Evolutionary conservation across 2,329 filamentous ascomycete genomes (phyloP).

Genomic region (Colletotrichum sp.): DNA sequence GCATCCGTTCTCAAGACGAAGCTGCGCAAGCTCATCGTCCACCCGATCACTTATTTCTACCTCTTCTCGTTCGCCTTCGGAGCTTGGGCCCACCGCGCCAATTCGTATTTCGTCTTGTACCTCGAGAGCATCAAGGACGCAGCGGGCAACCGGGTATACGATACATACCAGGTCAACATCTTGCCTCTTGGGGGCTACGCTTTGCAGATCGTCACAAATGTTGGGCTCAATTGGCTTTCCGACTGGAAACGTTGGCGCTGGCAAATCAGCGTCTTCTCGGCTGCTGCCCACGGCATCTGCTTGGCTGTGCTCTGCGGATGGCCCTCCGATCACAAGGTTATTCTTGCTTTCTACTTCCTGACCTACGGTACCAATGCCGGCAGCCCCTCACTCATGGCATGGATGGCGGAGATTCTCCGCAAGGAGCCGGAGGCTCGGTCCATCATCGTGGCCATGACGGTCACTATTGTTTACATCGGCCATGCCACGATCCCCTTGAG

Average conservation of each 20-base stretch:
- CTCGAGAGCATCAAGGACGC: slow-evolving; percentile 30
- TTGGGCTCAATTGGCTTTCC: slow-evolving; percentile 38
- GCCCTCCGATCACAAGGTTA: slow-evolving; percentile 34
- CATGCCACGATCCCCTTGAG: slow-evolving; percentile 43
- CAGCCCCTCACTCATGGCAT: slow-evolving; percentile 37
- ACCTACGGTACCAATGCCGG: slow-evolving; percentile 38
- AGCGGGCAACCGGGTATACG: slow-evolving; percentile 29
- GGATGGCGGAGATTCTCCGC: slow-evolving; percentile 37
- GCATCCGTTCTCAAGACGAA: slow-evolving; percentile 27
- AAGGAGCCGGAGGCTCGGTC: slow-evolving; percentile 40
- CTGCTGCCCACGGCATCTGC: slow-evolving; percentile 31
- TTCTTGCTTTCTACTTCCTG: slow-evolving; percentile 40
- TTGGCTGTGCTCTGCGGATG: slow-evolving; percentile 36
- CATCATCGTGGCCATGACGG: slow-evolving; percentile 38
- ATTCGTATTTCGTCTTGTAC: slow-evolving; percentile 39
- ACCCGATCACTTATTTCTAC: slow-evolving; percentile 35
- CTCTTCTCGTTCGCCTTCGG: slow-evolving; percentile 31
- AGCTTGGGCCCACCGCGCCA: slow-evolving; percentile 34
- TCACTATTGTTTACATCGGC: slow-evolving; percentile 42
- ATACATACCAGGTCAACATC: slow-evolving; percentile 36
- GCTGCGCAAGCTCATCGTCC: slow-evolving; percentile 28
- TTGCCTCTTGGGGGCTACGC: slow-evolving; percentile 34
- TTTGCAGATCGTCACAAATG: slow-evolving; percentile 37
- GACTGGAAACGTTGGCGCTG: slow-evolving; percentile 44
- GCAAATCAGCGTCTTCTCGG: slow-evolving; percentile 38